Percentiles rank a stretch among this genome's conserved stretches.
phyloP scores from a whole-genome alignment of 164 flowering plant genomes.

The Nelumbo lutea region DNA sequence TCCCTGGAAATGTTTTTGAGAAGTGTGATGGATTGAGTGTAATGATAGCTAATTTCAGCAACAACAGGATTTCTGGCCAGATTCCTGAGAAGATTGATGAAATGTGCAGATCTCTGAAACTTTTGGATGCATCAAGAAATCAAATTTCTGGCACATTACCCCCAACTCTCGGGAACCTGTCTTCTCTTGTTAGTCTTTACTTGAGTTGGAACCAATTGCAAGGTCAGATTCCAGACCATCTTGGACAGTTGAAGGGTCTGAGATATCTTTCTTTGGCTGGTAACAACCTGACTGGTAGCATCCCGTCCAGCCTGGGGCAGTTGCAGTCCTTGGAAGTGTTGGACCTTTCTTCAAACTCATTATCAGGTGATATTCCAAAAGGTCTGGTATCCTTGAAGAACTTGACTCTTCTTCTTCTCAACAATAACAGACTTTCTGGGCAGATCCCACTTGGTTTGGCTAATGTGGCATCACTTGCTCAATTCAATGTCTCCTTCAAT shows the following conservation, averaged over 20 bases:
- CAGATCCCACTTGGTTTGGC: slow-evolving; percentile 24
- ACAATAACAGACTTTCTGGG: slow-evolving; percentile 29
- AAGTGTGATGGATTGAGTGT: slow-evolving; percentile 45
- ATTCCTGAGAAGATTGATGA: slow-evolving; percentile 43
- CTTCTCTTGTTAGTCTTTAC: slow-evolving; percentile 23
- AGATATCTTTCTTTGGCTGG: slow-evolving; percentile 22
- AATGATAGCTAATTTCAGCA: slow-evolving; percentile 50
- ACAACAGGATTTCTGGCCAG: slow-evolving; percentile 53
- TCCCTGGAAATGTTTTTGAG: slow-evolving; percentile 55
- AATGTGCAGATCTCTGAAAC: slow-evolving; percentile 19
- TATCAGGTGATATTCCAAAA: slow-evolving; percentile 29
- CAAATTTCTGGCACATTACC: slow-evolving; percentile 24
- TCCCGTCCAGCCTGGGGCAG: slow-evolving; percentile 20
- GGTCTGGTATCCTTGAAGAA: slow-evolving; percentile 19
- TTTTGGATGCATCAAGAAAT: slow-evolving; percentile 27
- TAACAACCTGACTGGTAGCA: slow-evolving; percentile 30
- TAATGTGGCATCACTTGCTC: slow-evolving; percentile 14
- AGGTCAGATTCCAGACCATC: slow-evolving; percentile 21
- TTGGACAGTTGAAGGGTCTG: slow-evolving; percentile 18
- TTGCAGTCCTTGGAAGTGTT: slow-evolving; percentile 25
- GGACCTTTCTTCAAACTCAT: slow-evolving; percentile 27
- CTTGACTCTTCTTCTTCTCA: slow-evolving; percentile 21
- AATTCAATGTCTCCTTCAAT: slow-evolving; percentile 25
- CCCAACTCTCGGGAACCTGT: slow-evolving; percentile 18
- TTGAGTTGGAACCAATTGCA: slow-evolving; percentile 25